phyloP scores from a whole-genome alignment of 1,284 basidiomycete species.

The Caloboletus inedulis region DNA sequence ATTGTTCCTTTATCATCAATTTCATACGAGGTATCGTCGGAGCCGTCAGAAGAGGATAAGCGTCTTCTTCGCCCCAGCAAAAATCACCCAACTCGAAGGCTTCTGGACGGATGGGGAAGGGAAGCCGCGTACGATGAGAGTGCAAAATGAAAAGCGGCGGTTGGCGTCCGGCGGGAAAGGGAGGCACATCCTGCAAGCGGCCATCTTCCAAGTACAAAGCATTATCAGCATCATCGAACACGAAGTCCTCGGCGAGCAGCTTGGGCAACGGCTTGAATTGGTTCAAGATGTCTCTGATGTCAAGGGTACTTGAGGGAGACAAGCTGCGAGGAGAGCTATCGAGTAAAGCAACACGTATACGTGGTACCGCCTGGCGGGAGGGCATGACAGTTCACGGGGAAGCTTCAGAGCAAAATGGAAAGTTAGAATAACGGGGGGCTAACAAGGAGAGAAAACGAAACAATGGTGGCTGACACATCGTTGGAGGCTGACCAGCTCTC shows the following conservation, averaged over 20 bases:
- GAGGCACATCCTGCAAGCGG: conserved; percentile 16
- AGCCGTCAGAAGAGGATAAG: conserved; percentile 33
- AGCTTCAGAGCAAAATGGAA: conserved; percentile 6
- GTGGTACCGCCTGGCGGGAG: conserved; percentile 16
- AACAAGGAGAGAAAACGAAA: neutral
- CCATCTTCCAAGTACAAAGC: conserved; percentile 13
- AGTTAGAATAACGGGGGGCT: conserved; percentile 13
- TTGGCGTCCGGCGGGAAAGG: conserved; percentile 24
- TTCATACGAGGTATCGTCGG: conserved; percentile 54
- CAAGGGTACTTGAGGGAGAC: conserved; percentile 27
- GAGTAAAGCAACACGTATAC: conserved; percentile 23
- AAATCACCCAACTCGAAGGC: conserved; percentile 25
- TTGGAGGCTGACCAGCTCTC: conserved; percentile 25
- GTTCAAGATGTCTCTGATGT: conserved; percentile 27
- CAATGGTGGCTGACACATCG: conserved; percentile 26
- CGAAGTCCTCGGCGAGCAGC: conserved; percentile 21
- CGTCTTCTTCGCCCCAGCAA: conserved; percentile 16
- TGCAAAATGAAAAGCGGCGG: conserved; percentile 28
- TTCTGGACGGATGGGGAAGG: conserved; percentile 24
- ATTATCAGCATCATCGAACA: conserved; percentile 8
- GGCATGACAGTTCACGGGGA: conserved; percentile 16
- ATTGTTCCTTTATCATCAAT: conserved; percentile 46
- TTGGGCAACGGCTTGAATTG: conserved; percentile 17
- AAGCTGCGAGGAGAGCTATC: conserved; percentile 15
- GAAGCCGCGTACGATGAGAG: conserved; percentile 28